Evolutionary conservation across 176 grass and related monocot genomes (phyloP).

Genomic region (Carex pumila): DNA sequence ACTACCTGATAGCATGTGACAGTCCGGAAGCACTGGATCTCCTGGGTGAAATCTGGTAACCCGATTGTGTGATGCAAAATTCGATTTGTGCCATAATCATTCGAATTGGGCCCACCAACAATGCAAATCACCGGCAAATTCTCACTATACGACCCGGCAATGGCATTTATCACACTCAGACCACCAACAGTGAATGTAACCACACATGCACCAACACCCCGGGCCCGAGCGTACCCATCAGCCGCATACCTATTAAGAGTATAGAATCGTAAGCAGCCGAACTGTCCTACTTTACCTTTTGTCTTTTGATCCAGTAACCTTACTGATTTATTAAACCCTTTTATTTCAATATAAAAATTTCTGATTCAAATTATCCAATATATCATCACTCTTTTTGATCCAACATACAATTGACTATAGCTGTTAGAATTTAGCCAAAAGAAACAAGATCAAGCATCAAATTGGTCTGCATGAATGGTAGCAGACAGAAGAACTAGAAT

Average conservation of each 20-base stretch:
- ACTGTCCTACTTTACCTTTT: not conserved
- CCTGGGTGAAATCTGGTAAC: constrained; percentile 64
- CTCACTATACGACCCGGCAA: constrained; percentile 72
- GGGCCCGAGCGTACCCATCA: constrained; percentile 53
- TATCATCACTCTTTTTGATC: not conserved
- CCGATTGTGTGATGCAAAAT: constrained; percentile 88
- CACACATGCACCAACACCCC: constrained; percentile 59
- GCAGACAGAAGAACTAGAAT: not conserved
- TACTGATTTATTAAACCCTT: not conserved
- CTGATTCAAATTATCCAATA: not conserved
- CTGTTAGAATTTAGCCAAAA: not conserved
- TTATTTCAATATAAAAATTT: not conserved
- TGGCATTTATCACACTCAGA: constrained; percentile 70
- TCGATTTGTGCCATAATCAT: constrained; percentile 69
- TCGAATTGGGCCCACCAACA: constrained; percentile 67
- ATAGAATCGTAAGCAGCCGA: not conserved
- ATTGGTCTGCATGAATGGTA: not conserved
- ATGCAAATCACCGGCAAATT: constrained; percentile 67
- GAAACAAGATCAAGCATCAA: not conserved
- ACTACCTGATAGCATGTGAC: constrained; percentile 65
- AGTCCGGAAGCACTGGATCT: constrained; percentile 72
- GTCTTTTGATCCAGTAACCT: not conserved
- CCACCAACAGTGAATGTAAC: constrained; percentile 86
- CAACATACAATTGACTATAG: not conserved
- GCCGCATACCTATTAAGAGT: constrained; percentile 28